These are phyloP conservation scores for Stemphylium vesicarium DNA, from an alignment of 2,329 filamentous ascomycete genomes.

Conservation along the genomic window DNA sequence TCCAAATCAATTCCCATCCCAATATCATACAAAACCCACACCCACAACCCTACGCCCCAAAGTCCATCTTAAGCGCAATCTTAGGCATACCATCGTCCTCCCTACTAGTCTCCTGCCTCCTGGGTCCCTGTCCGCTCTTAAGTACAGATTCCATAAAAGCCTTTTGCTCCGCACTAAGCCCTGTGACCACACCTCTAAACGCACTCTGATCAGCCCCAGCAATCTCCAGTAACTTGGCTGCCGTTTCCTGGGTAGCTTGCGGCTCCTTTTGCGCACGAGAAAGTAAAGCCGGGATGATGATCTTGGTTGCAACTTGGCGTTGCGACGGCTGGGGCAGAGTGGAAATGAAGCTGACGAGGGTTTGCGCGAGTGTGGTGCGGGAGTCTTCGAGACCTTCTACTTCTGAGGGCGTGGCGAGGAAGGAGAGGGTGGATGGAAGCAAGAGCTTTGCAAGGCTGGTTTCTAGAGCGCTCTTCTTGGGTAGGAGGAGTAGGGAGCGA, in stretches of 20 bases:
- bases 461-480: constrained; percentile 52
- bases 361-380: constrained; percentile 72
- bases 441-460: constrained; percentile 75
- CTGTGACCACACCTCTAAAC: constrained; percentile 76
- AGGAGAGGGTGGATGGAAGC: constrained; percentile 75
- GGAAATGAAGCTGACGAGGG: constrained; percentile 74
- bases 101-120: constrained; percentile 57
- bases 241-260: constrained; percentile 70
- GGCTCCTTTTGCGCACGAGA: constrained; percentile 69
- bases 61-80: constrained; percentile 95
- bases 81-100: constrained; percentile 68
- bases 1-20: too few relatives aligned
- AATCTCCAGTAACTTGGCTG: constrained; percentile 77
- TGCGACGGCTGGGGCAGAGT: constrained; percentile 42
- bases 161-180: constrained; percentile 73
- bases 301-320: constrained; percentile 67
- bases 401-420: constrained; percentile 67
- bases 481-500: constrained; percentile 77
- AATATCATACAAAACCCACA: too few relatives aligned
- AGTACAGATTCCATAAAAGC: constrained; percentile 82
- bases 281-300: constrained; percentile 80
- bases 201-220: constrained; percentile 74
- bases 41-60: constrained; percentile 51
- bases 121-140: constrained; percentile 59
- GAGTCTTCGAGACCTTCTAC: constrained; percentile 82